Conservation (phyloP, 225 moss, liverwort and hornwort genomes). For the Rhytidiadelphus loreus region DNA sequence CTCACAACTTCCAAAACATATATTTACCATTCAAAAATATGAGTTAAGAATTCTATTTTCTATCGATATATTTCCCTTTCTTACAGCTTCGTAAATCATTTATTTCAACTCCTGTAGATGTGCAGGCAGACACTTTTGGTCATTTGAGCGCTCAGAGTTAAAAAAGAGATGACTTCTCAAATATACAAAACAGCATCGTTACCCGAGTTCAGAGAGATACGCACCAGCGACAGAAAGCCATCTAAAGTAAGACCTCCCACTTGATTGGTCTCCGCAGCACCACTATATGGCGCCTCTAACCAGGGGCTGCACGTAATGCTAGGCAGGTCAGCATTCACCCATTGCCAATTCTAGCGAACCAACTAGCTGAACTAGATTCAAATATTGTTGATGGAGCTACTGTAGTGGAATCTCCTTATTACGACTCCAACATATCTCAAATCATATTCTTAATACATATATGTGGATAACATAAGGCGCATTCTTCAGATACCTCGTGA, state of each 20-base stretch:
- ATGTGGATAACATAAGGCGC: background rate
- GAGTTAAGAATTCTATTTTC: background rate
- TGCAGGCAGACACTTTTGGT: background rate
- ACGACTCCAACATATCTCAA: background rate
- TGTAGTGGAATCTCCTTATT: background rate
- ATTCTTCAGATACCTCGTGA: background rate
- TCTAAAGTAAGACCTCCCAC: conserved; percentile 83
- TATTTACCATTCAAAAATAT: background rate
- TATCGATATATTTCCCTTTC: background rate
- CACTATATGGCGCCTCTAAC: conserved; percentile 49
- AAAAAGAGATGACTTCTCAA: background rate
- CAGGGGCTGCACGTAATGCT: conserved; percentile 60
- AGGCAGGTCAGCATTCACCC: background rate
- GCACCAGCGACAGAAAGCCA: conserved; percentile 81
- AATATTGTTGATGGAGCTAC: background rate
- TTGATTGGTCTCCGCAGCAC: conserved; percentile 78
- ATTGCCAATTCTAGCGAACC: background rate
- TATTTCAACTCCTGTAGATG: background rate
- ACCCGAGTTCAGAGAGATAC: background rate
- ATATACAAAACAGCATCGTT: background rate
- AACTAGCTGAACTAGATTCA: background rate
- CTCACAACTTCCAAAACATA: background rate
- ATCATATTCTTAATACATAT: background rate
- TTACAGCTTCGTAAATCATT: background rate
- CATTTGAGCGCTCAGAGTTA: too few species aligned